phyloP scores from a whole-genome alignment of 768 basidiomycete genomes.

The Suillus alpinus region DNA sequence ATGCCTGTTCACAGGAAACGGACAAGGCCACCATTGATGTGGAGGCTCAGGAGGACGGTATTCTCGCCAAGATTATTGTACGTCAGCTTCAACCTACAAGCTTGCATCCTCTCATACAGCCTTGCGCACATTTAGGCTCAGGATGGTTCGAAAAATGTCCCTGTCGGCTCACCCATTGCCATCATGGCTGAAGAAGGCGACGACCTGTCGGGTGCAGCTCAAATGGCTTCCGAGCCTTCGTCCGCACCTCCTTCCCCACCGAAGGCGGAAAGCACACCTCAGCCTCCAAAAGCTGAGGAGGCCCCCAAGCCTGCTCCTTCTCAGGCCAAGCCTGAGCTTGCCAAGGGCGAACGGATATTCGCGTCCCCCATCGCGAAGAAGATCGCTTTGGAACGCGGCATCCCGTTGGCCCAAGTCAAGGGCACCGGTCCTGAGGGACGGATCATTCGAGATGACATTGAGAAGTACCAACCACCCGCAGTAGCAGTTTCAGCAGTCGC shows the following conservation, averaged over 20 bases:
- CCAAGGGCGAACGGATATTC: conserved; percentile 80
- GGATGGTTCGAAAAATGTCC: conserved; percentile 85
- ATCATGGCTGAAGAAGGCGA: conserved; percentile 95
- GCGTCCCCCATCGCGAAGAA: conserved; percentile 96
- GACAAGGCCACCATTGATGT: conserved; percentile 99
- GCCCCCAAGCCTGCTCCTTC: conserved; percentile 33
- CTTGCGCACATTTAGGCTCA: conserved; percentile 45
- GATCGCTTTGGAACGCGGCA: conserved; percentile 90
- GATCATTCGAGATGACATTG: conserved; percentile 92
- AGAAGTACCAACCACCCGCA: conserved; percentile 71
- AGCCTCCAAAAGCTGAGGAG: conserved; percentile 41
- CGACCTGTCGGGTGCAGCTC: conserved; percentile 80
- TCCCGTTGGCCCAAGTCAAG: conserved; percentile 86
- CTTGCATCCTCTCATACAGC: background rate
- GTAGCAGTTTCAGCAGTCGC: conserved; percentile 42
- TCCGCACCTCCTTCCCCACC: conserved; percentile 32
- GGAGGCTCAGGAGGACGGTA: conserved; percentile 96
- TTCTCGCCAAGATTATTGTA: conserved; percentile 96
- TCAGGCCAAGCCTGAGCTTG: conserved; percentile 43
- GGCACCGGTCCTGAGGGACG: conserved; percentile 93
- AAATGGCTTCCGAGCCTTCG: conserved; percentile 63
- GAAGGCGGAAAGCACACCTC: conserved; percentile 36
- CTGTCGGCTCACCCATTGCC: conserved; percentile 87
- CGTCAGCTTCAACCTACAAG: conserved; percentile 24
- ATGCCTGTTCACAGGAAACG: conserved; percentile 69